Percentiles rank a stretch among this genome's conserved stretches.
phyloP scores from a whole-genome alignment of 1,284 basidiomycete genomes.

The Singerocomus inundabilis region DNA sequence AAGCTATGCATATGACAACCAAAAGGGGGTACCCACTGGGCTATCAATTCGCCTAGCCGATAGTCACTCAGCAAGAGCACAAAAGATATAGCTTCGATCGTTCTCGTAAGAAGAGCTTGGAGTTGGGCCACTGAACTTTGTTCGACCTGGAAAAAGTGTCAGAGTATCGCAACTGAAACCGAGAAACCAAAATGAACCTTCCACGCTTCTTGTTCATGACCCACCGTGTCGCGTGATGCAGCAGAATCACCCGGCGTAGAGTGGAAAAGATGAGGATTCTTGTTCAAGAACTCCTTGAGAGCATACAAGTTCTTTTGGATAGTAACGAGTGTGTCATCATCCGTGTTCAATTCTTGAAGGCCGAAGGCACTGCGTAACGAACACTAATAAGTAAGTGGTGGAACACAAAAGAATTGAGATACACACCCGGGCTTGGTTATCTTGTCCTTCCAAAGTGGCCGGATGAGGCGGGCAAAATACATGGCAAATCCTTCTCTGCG shows the following conservation, averaged over 20 bases:
- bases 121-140: slow-evolving; percentile 77
- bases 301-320: slow-evolving; percentile 80
- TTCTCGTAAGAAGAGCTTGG: slow-evolving; percentile 71
- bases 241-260: slow-evolving; percentile 67
- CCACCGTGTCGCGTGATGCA: slow-evolving; percentile 50
- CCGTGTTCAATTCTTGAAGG: slow-evolving; percentile 55
- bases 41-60: slow-evolving; percentile 81
- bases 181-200: slow-evolving; percentile 47
- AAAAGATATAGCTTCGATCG: slow-evolving; percentile 92
- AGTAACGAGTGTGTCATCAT: slow-evolving; percentile 61
- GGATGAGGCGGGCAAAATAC: slow-evolving; percentile 82
- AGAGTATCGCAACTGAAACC: slow-evolving; percentile 3
- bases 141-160: slow-evolving; percentile 57
- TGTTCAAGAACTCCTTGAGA: slow-evolving; percentile 73
- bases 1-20: slow-evolving; percentile 8
- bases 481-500: slow-evolving; percentile 88
- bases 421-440: slow-evolving; percentile 63
- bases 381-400: neutral
- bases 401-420: neutral
- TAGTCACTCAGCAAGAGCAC: slow-evolving; percentile 91
- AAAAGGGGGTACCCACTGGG: slow-evolving; percentile 53
- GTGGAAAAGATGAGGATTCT: slow-evolving; percentile 78
- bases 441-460: slow-evolving; percentile 86
- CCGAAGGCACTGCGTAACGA: slow-evolving; percentile 39
- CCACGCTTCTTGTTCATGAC: slow-evolving; percentile 78